Evolutionary conservation across 805 yeast genomes (phyloP).

Genomic region (Barnettozyma salicaria): DNA sequence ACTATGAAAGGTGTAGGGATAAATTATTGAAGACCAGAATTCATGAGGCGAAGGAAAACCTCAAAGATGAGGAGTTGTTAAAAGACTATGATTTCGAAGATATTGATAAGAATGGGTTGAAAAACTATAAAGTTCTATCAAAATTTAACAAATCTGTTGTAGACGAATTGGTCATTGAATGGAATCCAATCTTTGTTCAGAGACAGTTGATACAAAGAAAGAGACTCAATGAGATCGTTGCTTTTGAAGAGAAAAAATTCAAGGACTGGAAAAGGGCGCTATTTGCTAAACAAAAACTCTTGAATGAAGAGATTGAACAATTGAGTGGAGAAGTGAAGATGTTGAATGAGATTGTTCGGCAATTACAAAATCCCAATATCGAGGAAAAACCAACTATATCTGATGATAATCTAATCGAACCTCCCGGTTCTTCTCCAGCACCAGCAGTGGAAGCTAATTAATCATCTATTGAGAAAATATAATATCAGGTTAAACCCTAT

Average conservation of each 20-base stretch:
- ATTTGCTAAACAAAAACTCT: slow-evolving; percentile 46
- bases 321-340: slow-evolving; percentile 17
- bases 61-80: slow-evolving; percentile 7
- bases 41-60: slow-evolving; percentile 21
- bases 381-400: neutral
- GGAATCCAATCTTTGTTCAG: slow-evolving; percentile 42
- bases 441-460: slow-evolving; percentile 6
- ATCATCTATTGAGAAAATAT: neutral
- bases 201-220: slow-evolving; percentile 39
- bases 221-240: slow-evolving; percentile 38
- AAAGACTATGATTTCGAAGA: slow-evolving; percentile 24
- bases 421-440: slow-evolving; percentile 5
- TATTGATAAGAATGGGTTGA: slow-evolving; percentile 29
- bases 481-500: no score
- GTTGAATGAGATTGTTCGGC: slow-evolving; percentile 7
- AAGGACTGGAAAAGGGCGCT: slow-evolving; percentile 57
- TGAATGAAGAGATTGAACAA: slow-evolving; percentile 48
- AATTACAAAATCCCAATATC: slow-evolving; percentile 3
- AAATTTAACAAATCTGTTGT: slow-evolving; percentile 31
- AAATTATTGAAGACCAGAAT: slow-evolving; percentile 48
- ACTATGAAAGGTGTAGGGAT: slow-evolving; percentile 65
- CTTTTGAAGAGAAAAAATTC: slow-evolving; percentile 48
- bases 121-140: slow-evolving; percentile 35
- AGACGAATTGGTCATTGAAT: slow-evolving; percentile 35
- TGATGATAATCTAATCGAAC: neutral